Evolutionary conservation across 805 yeast genomes (phyloP).

Genomic region (Scheffersomyces lignosus): DNA sequence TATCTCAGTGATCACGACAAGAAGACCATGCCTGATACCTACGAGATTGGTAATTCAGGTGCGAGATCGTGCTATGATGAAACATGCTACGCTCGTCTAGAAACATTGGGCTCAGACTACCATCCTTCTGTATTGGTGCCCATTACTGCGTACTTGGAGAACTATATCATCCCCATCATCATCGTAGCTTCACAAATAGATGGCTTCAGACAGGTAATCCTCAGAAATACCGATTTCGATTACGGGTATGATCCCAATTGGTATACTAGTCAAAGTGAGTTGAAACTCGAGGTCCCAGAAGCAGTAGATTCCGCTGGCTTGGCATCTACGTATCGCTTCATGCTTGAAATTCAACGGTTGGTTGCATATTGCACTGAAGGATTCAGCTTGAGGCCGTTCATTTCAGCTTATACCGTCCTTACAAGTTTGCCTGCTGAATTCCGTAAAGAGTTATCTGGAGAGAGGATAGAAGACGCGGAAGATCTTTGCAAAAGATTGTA

Average conservation of each 20-base stretch:
- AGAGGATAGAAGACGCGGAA: conserved; percentile 16
- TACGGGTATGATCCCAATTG: conserved; percentile 17
- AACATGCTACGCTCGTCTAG: not conserved
- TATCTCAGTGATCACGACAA: not conserved
- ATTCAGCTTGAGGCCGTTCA: conserved; percentile 22
- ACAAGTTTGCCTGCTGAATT: conserved; percentile 18
- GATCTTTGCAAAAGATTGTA: conserved; percentile 16
- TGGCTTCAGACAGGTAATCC: conserved; percentile 16
- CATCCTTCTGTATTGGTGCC: conserved; percentile 20
- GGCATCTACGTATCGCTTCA: conserved; percentile 10
- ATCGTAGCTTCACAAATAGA: conserved; percentile 25
- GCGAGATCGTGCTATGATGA: not conserved
- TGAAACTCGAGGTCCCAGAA: conserved; percentile 7
- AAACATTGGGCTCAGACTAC: not conserved
- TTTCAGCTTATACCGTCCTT: conserved; percentile 18
- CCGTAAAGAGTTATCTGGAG: conserved; percentile 15
- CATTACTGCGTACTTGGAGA: conserved; percentile 16
- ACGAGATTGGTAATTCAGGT: not conserved
- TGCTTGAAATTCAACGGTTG: conserved; percentile 24
- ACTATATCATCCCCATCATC: conserved; percentile 29
- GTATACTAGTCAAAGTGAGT: conserved; percentile 13
- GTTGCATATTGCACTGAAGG: conserved; percentile 17
- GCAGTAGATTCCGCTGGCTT: conserved; percentile 3
- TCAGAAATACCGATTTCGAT: conserved; percentile 10
- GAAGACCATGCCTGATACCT: not conserved